Conservation (phyloP, 306 rosid species). For the Acacia acuminata region DNA sequence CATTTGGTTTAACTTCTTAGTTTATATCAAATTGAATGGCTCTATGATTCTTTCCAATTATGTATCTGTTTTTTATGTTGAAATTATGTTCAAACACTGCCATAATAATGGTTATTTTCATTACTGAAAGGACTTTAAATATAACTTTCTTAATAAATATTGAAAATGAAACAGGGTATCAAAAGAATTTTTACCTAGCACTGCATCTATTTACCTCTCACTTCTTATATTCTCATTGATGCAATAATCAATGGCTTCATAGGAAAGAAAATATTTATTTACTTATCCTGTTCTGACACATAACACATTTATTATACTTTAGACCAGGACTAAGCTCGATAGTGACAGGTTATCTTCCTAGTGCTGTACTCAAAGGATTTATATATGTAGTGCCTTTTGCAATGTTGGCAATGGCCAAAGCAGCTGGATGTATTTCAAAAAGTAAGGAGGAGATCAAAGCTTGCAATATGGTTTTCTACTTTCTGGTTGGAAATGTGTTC, state of each 20-base stretch:
- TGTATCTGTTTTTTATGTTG: neutral
- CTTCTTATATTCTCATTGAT: neutral
- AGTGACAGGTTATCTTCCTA: constrained; percentile 87
- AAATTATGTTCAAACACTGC: neutral
- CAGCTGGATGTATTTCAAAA: constrained; percentile 74
- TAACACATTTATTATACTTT: constrained; percentile 29
- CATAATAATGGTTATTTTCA: neutral
- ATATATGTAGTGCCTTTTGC: constrained; percentile 81
- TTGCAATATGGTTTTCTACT: constrained; percentile 93
- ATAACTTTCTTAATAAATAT: neutral
- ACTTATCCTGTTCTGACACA: constrained; percentile 23
- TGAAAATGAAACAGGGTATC: neutral
- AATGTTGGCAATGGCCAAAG: constrained; percentile 85
- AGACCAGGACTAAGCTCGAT: constrained; percentile 94
- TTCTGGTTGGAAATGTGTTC: constrained; percentile 91
- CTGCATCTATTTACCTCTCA: neutral
- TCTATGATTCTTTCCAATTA: neutral
- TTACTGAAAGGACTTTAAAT: neutral
- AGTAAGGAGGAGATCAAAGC: constrained; percentile 93
- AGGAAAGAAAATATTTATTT: constrained; percentile 16
- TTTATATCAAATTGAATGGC: neutral
- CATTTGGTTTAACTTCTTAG: neutral
- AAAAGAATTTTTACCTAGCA: neutral
- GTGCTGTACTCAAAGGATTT: constrained; percentile 77
- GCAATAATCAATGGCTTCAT: neutral